Base-by-base conservation (phyloP, 1,139 yeast genomes). In the Maudiozyma humilis region DNA sequence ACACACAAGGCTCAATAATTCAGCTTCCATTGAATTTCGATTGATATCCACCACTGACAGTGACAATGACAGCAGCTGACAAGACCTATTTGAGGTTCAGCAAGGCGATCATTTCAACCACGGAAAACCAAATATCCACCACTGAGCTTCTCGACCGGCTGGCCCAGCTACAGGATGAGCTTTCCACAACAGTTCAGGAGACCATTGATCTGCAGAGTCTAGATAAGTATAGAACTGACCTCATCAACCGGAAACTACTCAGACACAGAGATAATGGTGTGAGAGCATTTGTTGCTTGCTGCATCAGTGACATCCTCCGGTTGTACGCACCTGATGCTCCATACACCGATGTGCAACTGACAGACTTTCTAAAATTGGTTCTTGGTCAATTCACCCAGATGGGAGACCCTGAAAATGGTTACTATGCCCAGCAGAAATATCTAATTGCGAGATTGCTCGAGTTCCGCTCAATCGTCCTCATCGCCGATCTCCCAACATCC, bases 301-400 rank as follows among this genome's bases (percentile, higher is more conserved):
- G 93, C 49, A 54, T 88, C 10, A 73, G 89, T 3, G 95, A 88
- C 60, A 69, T 89, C 13, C 64, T 89, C 36, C 71, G 95, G 47
- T 64, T 88, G 10, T 82, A 73, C 59, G 96, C 96, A 0, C 96
- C 96, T 0, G 86, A 88, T 62, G 95, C 96, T 4, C 96, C 97
- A 5, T 88, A 75, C 62, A 78, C 85, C 1, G 78, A 79, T 31
- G 53, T 66, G 1, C 82, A 83, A 51, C 66, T 88, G 29, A 68
- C 78, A 1, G 78, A 72, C 25, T 70, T 82, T n/a, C 82, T 83
- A 65, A 73, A 69, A 50, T 66, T 80, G 5, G 78, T 86, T 55
- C 72, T 82, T 51, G 65, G 67, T 31, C 91, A 84, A 58, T 75
- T 88, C 51, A 72, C 71, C 45, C 71, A 70, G 38, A 63, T 87